These are phyloP conservation scores for Pyrrhoderma lamaoense DNA, from an alignment of 1,284 basidiomycete genomes.

Conservation along the genomic window DNA sequence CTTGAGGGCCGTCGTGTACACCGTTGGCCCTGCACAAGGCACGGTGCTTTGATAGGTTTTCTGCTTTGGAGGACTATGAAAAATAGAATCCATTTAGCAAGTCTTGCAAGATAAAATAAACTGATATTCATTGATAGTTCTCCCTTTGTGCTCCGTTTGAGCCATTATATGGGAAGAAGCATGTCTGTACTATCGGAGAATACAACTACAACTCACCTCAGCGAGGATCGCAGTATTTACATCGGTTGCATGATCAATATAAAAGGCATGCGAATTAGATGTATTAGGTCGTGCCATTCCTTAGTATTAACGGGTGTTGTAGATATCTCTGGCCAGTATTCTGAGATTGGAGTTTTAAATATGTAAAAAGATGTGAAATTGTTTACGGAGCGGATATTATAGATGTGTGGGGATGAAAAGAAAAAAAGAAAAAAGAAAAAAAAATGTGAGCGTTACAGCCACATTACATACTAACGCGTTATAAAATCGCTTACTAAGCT, in stretches of 20 bases:
- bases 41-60: constrained; percentile 2
- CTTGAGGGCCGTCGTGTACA: constrained; percentile 1
- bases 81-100: too few relatives aligned
- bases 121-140: too few relatives aligned
- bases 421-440: neutral
- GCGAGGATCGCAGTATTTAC: constrained; percentile 9
- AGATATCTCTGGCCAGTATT: too few relatives aligned
- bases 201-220: constrained; percentile 1
- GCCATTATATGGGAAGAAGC: too few relatives aligned
- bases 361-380: too few relatives aligned
- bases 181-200: neutral
- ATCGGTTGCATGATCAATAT: neutral
- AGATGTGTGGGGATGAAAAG: neutral
- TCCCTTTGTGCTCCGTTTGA: too few relatives aligned
- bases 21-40: constrained; percentile 11
- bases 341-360: too few relatives aligned
- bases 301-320: too few relatives aligned
- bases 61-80: constrained; percentile 3
- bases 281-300: too few relatives aligned
- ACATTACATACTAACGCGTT: too few relatives aligned
- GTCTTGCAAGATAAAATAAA: neutral
- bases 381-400: neutral
- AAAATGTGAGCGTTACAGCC: neutral
- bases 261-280: too few relatives aligned
- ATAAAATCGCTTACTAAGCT: too few relatives aligned